Percentiles rank a stretch among this genome's conserved stretches.
Conservation (phyloP, 148 eudicot species). For the Rhododendron simsii region DNA sequence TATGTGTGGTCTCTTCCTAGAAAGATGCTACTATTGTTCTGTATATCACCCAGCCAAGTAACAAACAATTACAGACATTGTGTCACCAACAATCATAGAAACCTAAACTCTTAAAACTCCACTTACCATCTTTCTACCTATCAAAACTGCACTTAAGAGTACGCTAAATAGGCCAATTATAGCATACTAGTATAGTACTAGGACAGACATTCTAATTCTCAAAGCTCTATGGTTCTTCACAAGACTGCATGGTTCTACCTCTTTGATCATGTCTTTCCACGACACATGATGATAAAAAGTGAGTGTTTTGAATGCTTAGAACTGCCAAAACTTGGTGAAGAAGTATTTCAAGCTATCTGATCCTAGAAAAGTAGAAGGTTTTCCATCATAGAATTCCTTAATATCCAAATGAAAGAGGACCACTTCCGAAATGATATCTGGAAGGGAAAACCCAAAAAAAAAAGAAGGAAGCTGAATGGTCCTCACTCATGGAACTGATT, state of each 20-base stretch:
- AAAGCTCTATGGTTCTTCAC: not conserved
- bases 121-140: not conserved
- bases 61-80: not conserved
- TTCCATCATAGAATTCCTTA: not conserved
- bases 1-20: not conserved
- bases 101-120: not conserved
- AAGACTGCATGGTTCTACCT: not conserved
- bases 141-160: not conserved
- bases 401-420: not conserved
- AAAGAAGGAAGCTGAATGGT: not conserved
- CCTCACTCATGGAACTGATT: not conserved
- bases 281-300: not conserved
- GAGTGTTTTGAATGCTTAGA: not conserved
- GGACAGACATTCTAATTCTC: not conserved
- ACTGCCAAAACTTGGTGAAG: not conserved
- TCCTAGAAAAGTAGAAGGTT: not conserved
- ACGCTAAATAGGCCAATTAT: not conserved
- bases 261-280: not conserved
- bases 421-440: not conserved
- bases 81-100: not conserved
- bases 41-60: not conserved
- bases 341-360: conserved; percentile 8
- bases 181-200: not conserved
- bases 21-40: not conserved
- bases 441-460: not conserved